Evolutionary conservation across 2,329 filamentous ascomycete genomes (phyloP).

Genomic region (Aplosporella prunicola): DNA sequence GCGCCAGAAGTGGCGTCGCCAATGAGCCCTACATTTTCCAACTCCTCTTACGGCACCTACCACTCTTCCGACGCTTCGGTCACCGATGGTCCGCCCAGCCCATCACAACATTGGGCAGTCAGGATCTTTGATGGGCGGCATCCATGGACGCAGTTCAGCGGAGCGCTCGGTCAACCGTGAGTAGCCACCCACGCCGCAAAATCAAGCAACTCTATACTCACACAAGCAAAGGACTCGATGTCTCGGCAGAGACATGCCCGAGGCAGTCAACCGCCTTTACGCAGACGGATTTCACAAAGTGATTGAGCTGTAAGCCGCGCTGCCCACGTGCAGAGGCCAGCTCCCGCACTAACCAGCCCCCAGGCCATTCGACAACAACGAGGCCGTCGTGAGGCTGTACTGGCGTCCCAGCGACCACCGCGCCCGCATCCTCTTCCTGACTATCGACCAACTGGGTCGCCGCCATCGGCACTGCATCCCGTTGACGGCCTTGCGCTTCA

Average conservation of each 20-base stretch:
- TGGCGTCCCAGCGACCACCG: slow-evolving; percentile 42
- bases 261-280: slow-evolving; percentile 24
- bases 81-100: slow-evolving; percentile 22
- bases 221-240: slow-evolving; percentile 20
- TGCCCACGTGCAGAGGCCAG: slow-evolving; percentile 1
- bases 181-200: slow-evolving; percentile 13
- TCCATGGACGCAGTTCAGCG: slow-evolving; percentile 27
- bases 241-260: slow-evolving; percentile 26
- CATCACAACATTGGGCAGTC: slow-evolving; percentile 34
- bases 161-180: slow-evolving; percentile 17
- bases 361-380: slow-evolving; percentile 40
- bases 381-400: slow-evolving; percentile 42
- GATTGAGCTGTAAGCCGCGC: slow-evolving; percentile 23
- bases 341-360: too few relatives aligned
- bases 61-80: slow-evolving; percentile 17
- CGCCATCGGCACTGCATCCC: slow-evolving; percentile 40
- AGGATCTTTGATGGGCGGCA: slow-evolving; percentile 35
- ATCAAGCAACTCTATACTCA: slow-evolving; percentile 10
- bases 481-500: slow-evolving; percentile 37
- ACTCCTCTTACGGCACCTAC: slow-evolving; percentile 32
- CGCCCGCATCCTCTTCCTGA: slow-evolving; percentile 45
- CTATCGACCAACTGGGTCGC: slow-evolving; percentile 30
- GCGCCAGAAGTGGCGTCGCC: slow-evolving; percentile 12
- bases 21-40: slow-evolving; percentile 34
- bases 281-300: slow-evolving; percentile 34